Conservation (phyloP, 768 basidiomycete species). For the Amanita fuliginea region DNA sequence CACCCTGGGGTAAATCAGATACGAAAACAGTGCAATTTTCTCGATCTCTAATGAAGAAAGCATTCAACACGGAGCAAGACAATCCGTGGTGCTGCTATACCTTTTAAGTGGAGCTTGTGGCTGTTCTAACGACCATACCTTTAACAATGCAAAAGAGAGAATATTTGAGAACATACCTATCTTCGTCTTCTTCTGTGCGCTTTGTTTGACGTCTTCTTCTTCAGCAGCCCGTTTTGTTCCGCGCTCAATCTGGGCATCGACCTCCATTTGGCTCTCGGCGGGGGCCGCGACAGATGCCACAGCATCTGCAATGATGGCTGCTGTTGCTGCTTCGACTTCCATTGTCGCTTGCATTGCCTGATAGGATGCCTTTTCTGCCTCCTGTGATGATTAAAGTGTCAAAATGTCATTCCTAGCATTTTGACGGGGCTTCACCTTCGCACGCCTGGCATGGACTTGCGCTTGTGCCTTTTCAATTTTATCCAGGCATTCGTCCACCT, state of each 20-base stretch:
- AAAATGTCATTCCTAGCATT: neutral
- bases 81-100: conserved; percentile 20
- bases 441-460: conserved; percentile 50
- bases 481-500: conserved; percentile 50
- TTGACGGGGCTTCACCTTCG: conserved; percentile 36
- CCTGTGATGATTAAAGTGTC: conserved; percentile 25
- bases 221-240: conserved; percentile 58
- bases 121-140: conserved; percentile 22
- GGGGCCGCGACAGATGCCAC: conserved; percentile 14
- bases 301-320: conserved; percentile 16
- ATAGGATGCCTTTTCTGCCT: conserved; percentile 47
- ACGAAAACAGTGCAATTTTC: conserved; percentile 93
- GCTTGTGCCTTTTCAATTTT: conserved; percentile 55
- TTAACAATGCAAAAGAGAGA: neutral
- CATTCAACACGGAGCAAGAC: neutral
- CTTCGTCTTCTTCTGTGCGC: conserved; percentile 45
- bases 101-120: conserved; percentile 45
- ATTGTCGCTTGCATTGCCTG: conserved; percentile 35
- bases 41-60: conserved; percentile 56
- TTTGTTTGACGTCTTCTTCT: conserved; percentile 36
- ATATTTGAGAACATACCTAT: conserved; percentile 33
- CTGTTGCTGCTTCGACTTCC: conserved; percentile 26
- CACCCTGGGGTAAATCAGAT: conserved; percentile 46
- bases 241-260: conserved; percentile 24
- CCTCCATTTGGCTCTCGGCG: conserved; percentile 25